phyloP scores from a whole-genome alignment of 2,329 filamentous ascomycete species.

The Thielaviopsis cerberus region DNA sequence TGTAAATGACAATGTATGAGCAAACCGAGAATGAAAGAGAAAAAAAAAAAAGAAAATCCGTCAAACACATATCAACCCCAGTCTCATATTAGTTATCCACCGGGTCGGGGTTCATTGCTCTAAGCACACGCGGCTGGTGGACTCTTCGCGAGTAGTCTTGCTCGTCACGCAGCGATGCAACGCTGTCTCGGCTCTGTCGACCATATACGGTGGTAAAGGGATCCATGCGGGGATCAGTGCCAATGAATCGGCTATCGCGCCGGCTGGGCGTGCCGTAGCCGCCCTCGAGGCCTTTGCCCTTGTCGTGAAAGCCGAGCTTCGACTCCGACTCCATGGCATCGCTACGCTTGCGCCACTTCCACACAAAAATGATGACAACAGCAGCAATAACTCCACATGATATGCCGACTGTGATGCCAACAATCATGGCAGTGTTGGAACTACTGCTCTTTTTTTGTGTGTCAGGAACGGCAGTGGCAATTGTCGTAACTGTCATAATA shows the following conservation, averaged over 20 bases:
- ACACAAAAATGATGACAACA: constrained; percentile 24
- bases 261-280: constrained; percentile 23
- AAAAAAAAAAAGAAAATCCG: neutral
- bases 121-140: constrained; percentile 36
- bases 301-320: constrained; percentile 1
- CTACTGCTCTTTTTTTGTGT: constrained; percentile 14
- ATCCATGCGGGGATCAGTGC: constrained; percentile 45
- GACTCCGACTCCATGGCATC: constrained; percentile 7
- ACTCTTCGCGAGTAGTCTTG: constrained; percentile 47
- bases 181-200: constrained; percentile 41
- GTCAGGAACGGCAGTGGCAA: constrained; percentile 22
- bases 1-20: neutral
- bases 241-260: constrained; percentile 35
- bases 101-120: constrained; percentile 44
- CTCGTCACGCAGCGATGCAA: constrained; percentile 45
- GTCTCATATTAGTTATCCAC: constrained; percentile 15
- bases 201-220: constrained; percentile 39
- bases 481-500: constrained; percentile 35
- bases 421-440: constrained; percentile 29
- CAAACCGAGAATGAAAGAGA: neutral
- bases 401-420: constrained; percentile 34
- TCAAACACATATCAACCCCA: neutral
- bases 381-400: constrained; percentile 20
- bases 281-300: constrained; percentile 1
- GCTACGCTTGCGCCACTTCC: constrained; percentile 27